Percentiles rank a stretch among this genome's conserved stretches.
phyloP scores from a whole-genome alignment of 441 rosid species.

The Erodium trifolium region DNA sequence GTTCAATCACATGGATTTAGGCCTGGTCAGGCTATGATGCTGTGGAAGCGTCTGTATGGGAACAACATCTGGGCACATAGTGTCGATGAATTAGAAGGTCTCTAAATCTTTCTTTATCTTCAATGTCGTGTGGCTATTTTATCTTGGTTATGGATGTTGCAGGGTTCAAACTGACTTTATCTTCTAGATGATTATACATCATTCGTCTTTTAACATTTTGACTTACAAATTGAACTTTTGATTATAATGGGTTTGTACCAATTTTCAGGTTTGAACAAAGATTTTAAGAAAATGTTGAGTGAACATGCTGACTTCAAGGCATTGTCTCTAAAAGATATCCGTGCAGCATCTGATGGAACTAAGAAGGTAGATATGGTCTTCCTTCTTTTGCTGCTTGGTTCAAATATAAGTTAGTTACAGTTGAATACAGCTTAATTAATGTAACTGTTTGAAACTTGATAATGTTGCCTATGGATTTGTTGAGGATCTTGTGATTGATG shows the following conservation, averaged over 20 bases:
- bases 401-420: too few relatives aligned
- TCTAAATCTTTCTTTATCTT: not conserved
- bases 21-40: constrained; percentile 87
- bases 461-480: not conserved
- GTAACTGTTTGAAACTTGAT: not conserved
- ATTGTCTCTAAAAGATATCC: constrained; percentile 53
- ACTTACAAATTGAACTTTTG: not conserved
- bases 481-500: constrained; percentile 55
- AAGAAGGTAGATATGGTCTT: constrained; percentile 48
- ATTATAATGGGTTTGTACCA: not conserved
- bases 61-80: constrained; percentile 56
- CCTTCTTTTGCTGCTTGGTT: not conserved
- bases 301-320: constrained; percentile 58
- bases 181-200: not conserved
- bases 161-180: not conserved
- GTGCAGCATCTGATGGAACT: constrained; percentile 75
- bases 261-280: constrained; percentile 64
- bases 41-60: constrained; percentile 80
- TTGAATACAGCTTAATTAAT: not conserved
- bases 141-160: not conserved
- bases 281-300: constrained; percentile 64
- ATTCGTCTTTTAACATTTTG: not conserved
- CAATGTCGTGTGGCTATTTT: not conserved
- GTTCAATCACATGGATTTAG: constrained; percentile 72
- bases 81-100: constrained; percentile 56